Base-by-base conservation (phyloP, 2,329 filamentous ascomycete genomes). In the Calonectria fujianensis region DNA sequence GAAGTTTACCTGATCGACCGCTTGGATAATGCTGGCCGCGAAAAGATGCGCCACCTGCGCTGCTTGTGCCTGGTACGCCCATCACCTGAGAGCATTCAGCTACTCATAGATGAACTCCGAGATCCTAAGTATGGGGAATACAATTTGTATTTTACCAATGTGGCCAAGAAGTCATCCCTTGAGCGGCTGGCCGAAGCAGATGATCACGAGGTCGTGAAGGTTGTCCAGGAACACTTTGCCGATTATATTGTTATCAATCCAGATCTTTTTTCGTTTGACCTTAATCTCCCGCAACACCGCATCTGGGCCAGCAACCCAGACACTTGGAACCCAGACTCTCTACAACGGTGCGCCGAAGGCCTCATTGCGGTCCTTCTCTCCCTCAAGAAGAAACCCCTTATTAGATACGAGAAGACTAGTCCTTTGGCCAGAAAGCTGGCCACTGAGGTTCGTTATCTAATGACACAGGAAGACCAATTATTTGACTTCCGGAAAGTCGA, bases 91-190 rank as follows among this genome's bases (percentile, higher is more conserved):
- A 97, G 96, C 7, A 96, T 98, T 82, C 96, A 99, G 83, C 92
- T 94, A 76, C 91, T 99, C 69, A 96, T 99, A 79, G 97, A 99
- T 82, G 97, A 99, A 87, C 90, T 99, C 71, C 92, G 97, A 75
- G 96, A 98, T 65, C 97, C 97, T 6, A 98, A 96, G 84, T 99
- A 99, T 81, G 96, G 97, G 78, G 97, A 99, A 87, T 99, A 99
- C 86, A 93, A 98, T 82, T 91, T 99, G 72, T 98, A 97, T 85
- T 98, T 99, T 85, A 98, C 96, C 88, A 99, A 99, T 84, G 94
- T 99, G 74, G 93, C 97, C 82, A 98, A 97, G 85, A 99, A 99
- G 86, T 98, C 97, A 2, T 95, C 96, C 0, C 89, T 99, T 31
- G 97, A 99, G 85, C 92, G 97, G 54, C 89, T 99, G 54, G 97